Conservation (phyloP, 495 filamentous ascomycete genomes). For the Cairneyella variabilis region DNA sequence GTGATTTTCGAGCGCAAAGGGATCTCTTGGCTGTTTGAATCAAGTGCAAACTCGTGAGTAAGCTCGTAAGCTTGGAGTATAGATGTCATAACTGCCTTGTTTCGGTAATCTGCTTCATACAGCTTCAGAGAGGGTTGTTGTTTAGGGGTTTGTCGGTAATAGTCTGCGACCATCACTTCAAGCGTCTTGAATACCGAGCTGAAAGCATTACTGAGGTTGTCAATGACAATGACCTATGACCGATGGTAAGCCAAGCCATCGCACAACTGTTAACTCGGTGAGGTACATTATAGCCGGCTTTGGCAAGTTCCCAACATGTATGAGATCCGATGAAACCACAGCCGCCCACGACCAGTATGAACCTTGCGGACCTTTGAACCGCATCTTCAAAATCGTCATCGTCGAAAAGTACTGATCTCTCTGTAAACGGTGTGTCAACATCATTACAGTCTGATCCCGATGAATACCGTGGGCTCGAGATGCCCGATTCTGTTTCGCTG, state of each 20-base stretch:
- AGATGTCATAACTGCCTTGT: constrained; percentile 37
- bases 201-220: constrained; percentile 34
- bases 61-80: constrained; percentile 33
- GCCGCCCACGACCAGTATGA: constrained; percentile 47
- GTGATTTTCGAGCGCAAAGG: constrained; percentile 21
- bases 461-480: constrained; percentile 10
- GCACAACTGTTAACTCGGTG: background rate
- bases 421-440: constrained; percentile 14
- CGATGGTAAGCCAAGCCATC: background rate
- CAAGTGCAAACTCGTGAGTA: background rate
- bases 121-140: constrained; percentile 38
- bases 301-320: constrained; percentile 43
- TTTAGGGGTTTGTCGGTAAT: constrained; percentile 46
- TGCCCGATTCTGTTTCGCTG: constrained; percentile 9
- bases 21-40: background rate
- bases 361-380: constrained; percentile 28
- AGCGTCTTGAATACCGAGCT: constrained; percentile 50
- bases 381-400: constrained; percentile 26
- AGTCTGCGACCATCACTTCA: constrained; percentile 41
- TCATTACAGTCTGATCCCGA: constrained; percentile 12
- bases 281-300: constrained; percentile 23
- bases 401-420: constrained; percentile 19
- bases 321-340: constrained; percentile 52
- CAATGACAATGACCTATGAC: constrained; percentile 26
- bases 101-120: constrained; percentile 55